Evolutionary conservation across 768 basidiomycete species (phyloP), one percentile per base, ranked within the genome.

Genomic region (Suillus luteus): DNA sequence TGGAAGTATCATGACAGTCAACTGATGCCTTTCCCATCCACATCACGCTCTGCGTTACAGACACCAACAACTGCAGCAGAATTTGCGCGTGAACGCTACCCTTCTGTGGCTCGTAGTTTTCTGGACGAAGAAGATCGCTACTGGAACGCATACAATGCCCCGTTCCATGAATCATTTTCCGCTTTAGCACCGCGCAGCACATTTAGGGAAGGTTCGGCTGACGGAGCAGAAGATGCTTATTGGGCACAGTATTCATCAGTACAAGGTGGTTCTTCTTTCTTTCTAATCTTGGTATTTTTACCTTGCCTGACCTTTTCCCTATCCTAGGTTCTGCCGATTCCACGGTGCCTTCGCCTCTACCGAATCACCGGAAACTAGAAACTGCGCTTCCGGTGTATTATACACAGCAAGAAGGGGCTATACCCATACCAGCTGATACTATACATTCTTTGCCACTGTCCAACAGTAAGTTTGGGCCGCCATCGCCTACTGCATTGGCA

Each of bases 1-100:
- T 93, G 91, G 91, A 85, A 80, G 70, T 93, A 90, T 70, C 89
- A 90, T 75, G 87, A 91, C 73, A 75, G 83, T 41, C 78, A 82
- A 43, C 71, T 83, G 69, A 90, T 92, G 87, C 90, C 90, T 12
- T 91, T 91, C 70, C 91, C 91, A 17, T 69, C 78, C 22, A 69
- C 78, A 27, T 73, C 77, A 19, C 73, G 67, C 57, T 52, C 68
- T 3, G 70, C 72, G 2, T 68, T 78, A 1, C 70, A 69, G 31
- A 69, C 76, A 27, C 69, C 75, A 22, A 62, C 57, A 59, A 64
- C 77, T 75, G 31, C 60, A 17, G 52, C 10, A 58, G 54, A 19
- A 27, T 62, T 51, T 15, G 57, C 22, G n/a, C 52, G 65, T 44
- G 43, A 44, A 40, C 61, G 40, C 57, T 54, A 0, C 44, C 48